Evolutionary conservation across 2,329 filamentous ascomycete species (phyloP).

Genomic region (Hypoxylon sp.): DNA sequence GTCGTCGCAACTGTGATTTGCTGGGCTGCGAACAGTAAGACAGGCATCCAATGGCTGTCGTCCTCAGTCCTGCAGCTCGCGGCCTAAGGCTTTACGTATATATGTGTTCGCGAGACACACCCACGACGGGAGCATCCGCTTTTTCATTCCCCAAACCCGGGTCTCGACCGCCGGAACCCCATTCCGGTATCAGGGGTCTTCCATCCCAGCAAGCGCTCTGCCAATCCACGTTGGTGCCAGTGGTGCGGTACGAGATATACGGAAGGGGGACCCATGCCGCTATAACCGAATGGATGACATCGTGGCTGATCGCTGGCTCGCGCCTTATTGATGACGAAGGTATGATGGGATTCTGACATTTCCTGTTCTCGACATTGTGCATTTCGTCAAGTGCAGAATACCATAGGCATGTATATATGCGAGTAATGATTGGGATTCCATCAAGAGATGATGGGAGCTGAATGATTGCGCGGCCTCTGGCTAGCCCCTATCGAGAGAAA

Average conservation of each 20-base stretch:
- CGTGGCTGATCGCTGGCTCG: constrained; percentile 17
- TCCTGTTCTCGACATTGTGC: constrained; percentile 5
- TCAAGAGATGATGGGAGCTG: constrained; percentile 6
- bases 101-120: constrained; percentile 25
- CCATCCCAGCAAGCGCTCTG: constrained; percentile 26
- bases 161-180: constrained; percentile 34
- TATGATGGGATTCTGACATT: constrained; percentile 18
- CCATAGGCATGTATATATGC: background rate
- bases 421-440: constrained; percentile 3
- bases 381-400: constrained; percentile 10
- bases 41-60: constrained; percentile 24
- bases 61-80: constrained; percentile 24
- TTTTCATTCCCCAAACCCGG: constrained; percentile 13
- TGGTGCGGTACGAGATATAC: constrained; percentile 36
- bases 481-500: constrained; percentile 14
- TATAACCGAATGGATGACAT: constrained; percentile 31
- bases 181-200: constrained; percentile 34
- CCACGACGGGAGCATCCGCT: constrained; percentile 40
- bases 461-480: constrained; percentile 28
- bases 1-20: constrained; percentile 17
- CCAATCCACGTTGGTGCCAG: constrained; percentile 42
- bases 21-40: background rate
- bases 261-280: constrained; percentile 28
- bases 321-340: constrained; percentile 10
- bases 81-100: constrained; percentile 8